Base-by-base conservation (phyloP, 495 filamentous ascomycete species). In the Tricharina praecox region DNA sequence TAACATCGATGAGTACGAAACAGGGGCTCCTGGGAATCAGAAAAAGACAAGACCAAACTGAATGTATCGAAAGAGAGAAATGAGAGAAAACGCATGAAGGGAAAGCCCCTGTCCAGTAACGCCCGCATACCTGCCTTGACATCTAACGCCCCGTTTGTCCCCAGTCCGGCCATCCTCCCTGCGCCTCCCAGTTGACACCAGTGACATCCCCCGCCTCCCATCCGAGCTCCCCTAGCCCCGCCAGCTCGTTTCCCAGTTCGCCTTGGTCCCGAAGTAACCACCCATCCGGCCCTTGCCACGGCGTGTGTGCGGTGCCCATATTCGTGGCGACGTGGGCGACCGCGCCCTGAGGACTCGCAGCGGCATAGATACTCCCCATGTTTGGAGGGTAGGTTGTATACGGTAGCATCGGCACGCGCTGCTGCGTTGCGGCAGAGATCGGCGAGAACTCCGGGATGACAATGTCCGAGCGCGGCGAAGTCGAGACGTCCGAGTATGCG, bases 191-290 rank as follows among this genome's bases (percentile, higher is more conserved):
- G n/a, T n/a, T n/a, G n/a, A n/a, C n/a, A n/a, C n/a, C n/a, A n/a
- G n/a, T n/a, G n/a, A n/a, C n/a, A n/a, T n/a, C n/a, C n/a, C n/a
- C n/a, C n/a, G n/a, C 40, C 15, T 49, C 51, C 53, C 53, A 56
- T 3, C 53, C 53, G 13, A 56, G 45, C 18, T 44, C 47, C 35
- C 50, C 50, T 3, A 48, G 38, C 1, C 47, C 53, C 13, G 39
- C 23, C 11, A 55, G 32, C 18, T 53, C 53, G 16, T 16, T 43
- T 18, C 50, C 53, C 19, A 55, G 35, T 30, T 49, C 53, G 13
- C 45, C 50, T 20, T 56, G 53, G 11, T 56, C 53, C 34, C 47
- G 42, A 23, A 47, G 45, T 38, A 44, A 48, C 53, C 53, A 56
- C n/a, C 52, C 13, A 24, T 43, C 20, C 20, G 23, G 13, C 10